Evolutionary conservation across 495 filamentous ascomycete genomes (phyloP).

Genomic region (Lophiostoma macrostomum): DNA sequence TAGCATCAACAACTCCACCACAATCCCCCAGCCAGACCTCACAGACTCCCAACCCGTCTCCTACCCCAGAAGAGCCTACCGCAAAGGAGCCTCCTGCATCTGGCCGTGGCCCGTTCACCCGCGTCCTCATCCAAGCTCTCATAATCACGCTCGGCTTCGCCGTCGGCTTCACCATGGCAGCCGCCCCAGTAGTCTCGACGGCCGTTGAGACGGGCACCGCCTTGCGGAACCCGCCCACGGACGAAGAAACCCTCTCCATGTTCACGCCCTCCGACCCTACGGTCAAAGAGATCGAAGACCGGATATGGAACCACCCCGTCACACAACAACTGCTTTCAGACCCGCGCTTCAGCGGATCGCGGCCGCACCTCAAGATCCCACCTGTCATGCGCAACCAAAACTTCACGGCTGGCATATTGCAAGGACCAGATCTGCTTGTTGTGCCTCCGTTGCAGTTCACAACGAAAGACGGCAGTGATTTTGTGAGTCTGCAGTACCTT

Average conservation of each 20-base stretch:
- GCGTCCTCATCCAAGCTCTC: too few relatives aligned
- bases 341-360: slow-evolving; percentile 67
- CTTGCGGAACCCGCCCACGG: slow-evolving; percentile 50
- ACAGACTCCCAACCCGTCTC: too few relatives aligned
- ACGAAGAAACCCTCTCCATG: slow-evolving; percentile 68
- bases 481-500: slow-evolving; percentile 75
- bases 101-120: too few relatives aligned
- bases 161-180: slow-evolving; percentile 54
- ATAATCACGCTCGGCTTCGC: too few relatives aligned
- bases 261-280: slow-evolving; percentile 61
- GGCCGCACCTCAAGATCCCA: slow-evolving; percentile 86
- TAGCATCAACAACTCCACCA: too few relatives aligned
- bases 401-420: slow-evolving; percentile 76
- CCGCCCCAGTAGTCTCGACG: slow-evolving; percentile 47
- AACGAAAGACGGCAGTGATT: slow-evolving; percentile 64
- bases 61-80: too few relatives aligned
- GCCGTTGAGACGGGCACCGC: slow-evolving; percentile 40
- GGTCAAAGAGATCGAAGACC: slow-evolving; percentile 58
- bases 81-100: too few relatives aligned
- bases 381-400: slow-evolving; percentile 61
- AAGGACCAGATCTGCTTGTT: slow-evolving; percentile 71
- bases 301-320: slow-evolving; percentile 74
- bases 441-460: slow-evolving; percentile 79
- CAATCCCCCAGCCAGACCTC: too few relatives aligned
- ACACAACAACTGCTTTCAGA: slow-evolving; percentile 61